phyloP scores from a whole-genome alignment of 345 rosid species.

The Arabis alpina region DNA sequence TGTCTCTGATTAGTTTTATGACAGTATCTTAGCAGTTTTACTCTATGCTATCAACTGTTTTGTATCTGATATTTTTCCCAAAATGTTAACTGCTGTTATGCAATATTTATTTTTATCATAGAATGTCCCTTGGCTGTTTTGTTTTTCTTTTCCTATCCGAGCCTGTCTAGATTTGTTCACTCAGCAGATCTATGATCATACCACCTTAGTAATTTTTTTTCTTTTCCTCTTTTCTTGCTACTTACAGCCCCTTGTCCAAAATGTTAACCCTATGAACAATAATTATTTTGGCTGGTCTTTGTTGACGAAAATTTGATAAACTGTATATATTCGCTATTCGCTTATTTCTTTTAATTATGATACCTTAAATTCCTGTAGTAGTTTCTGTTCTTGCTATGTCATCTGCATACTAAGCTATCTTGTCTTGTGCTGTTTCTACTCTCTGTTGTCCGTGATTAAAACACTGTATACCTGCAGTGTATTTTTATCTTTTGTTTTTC shows the following conservation, averaged over 20 bases:
- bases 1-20: constrained; percentile 10
- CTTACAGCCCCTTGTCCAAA: constrained; percentile 1
- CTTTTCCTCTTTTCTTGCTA: neutral
- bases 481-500: neutral
- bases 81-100: neutral
- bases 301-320: neutral
- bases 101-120: neutral
- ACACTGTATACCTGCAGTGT: neutral
- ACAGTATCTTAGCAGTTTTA: neutral
- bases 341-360: constrained; percentile 3
- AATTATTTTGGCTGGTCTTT: constrained; percentile 12
- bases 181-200: neutral
- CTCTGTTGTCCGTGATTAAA: constrained; percentile 7
- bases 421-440: constrained; percentile 19
- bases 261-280: neutral
- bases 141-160: neutral
- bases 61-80: neutral
- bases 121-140: neutral
- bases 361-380: neutral
- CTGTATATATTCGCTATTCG: neutral
- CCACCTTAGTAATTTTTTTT: neutral
- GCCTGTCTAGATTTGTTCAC: neutral
- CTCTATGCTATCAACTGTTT: constrained; percentile 9
- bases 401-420: neutral
- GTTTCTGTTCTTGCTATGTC: neutral